Evolutionary conservation across 1,284 basidiomycete species (phyloP).

Genomic region (Thecaphora thlaspeos): DNA sequence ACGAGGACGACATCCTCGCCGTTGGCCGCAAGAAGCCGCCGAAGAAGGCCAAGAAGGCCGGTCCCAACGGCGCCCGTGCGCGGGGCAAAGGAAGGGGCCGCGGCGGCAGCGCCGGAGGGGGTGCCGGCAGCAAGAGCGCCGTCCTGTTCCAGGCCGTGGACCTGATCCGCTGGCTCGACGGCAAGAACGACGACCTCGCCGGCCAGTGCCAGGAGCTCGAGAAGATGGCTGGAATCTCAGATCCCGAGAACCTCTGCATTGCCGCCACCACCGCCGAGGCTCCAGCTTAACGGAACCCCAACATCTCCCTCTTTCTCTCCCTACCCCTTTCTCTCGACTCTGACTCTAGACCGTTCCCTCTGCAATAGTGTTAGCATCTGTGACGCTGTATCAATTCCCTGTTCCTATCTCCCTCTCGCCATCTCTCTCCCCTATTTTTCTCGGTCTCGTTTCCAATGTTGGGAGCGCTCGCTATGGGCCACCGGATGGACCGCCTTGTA

Average conservation of each 20-base stretch:
- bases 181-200: slow-evolving; percentile 37
- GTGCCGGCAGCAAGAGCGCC: slow-evolving; percentile 29
- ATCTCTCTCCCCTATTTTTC: too few relatives aligned
- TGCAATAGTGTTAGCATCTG: too few relatives aligned
- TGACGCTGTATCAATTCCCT: too few relatives aligned
- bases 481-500: too few relatives aligned
- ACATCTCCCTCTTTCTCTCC: too few relatives aligned
- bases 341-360: too few relatives aligned
- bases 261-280: too few relatives aligned
- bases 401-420: too few relatives aligned
- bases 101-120: slow-evolving; percentile 21
- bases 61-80: slow-evolving; percentile 30
- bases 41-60: slow-evolving; percentile 38
- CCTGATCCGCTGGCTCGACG: slow-evolving; percentile 52
- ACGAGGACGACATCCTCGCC: slow-evolving; percentile 37
- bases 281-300: too few relatives aligned
- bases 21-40: slow-evolving; percentile 39
- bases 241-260: slow-evolving; percentile 24
- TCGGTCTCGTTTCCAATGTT: too few relatives aligned
- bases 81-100: slow-evolving; percentile 9
- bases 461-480: too few relatives aligned
- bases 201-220: slow-evolving; percentile 45
- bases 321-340: too few relatives aligned
- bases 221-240: slow-evolving; percentile 18
- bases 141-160: slow-evolving; percentile 45